phyloP scores from a whole-genome alignment of 192 early-diverging fungal genomes.

The Spizellomyces sp. region DNA sequence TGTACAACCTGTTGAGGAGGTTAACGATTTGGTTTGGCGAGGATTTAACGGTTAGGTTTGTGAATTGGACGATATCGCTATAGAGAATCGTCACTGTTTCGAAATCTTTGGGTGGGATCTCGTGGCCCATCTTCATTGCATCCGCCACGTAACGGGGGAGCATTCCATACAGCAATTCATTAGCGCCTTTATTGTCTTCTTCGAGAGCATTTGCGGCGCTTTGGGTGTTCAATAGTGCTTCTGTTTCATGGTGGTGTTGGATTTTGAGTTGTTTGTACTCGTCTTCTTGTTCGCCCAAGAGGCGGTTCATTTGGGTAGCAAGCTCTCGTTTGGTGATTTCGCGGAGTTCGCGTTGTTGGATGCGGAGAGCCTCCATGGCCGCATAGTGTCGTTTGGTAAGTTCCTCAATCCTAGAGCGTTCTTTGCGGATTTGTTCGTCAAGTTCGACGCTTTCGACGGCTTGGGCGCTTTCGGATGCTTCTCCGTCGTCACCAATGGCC shows the following conservation, averaged over 20 bases:
- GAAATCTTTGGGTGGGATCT: conserved; percentile 42
- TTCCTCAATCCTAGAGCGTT: conserved; percentile 3
- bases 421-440: conserved; percentile 13
- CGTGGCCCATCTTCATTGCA: conserved; percentile 44
- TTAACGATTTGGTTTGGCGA: conserved; percentile 45
- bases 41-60: conserved; percentile 38
- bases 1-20: conserved; percentile 50
- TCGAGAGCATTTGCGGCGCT: conserved; percentile 40
- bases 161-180: conserved; percentile 49
- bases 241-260: conserved; percentile 50
- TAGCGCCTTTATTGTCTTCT: conserved; percentile 45
- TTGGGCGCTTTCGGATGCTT: background rate
- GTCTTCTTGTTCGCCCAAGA: conserved; percentile 27
- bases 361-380: conserved; percentile 19
- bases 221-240: conserved; percentile 41
- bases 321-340: conserved; percentile 24
- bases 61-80: conserved; percentile 50
- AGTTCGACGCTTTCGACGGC: conserved; percentile 14
- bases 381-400: conserved; percentile 17
- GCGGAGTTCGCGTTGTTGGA: conserved; percentile 34
- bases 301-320: conserved; percentile 2
- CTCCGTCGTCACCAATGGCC: conserved; percentile 16
- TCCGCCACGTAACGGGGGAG: conserved; percentile 52
- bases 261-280: conserved; percentile 40
- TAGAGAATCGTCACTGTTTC: conserved; percentile 41